Evolutionary conservation across 106 monocot species (phyloP).

Genomic region (Dendrobium nobile): DNA sequence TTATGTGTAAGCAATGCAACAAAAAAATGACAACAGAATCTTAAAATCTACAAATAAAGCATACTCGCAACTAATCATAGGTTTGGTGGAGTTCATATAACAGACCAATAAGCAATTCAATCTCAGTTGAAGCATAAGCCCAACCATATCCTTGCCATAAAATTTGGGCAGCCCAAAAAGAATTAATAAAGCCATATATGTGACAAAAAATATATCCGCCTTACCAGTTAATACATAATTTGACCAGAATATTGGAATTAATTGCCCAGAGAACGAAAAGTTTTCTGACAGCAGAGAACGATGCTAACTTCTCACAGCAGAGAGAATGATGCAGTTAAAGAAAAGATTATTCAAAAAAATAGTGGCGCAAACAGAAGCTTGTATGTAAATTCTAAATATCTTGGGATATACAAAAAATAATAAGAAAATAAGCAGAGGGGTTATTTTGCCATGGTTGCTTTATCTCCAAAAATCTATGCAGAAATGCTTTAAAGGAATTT

Average conservation of each 20-base stretch:
- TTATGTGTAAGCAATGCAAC: conserved; percentile 1
- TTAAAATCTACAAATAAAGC: background rate
- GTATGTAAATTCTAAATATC: background rate
- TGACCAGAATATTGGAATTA: no score
- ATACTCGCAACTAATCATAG: background rate
- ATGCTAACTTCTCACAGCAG: background rate
- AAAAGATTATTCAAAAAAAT: background rate
- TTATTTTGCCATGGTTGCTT: background rate
- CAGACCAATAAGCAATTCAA: background rate
- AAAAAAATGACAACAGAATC: background rate
- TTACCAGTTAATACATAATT: no score
- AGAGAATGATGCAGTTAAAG: background rate
- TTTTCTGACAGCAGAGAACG: no score
- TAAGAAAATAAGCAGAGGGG: background rate
- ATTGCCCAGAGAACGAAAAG: no score
- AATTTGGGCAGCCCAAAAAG: no score
- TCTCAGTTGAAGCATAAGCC: background rate
- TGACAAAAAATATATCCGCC: no score
- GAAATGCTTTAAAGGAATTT: background rate
- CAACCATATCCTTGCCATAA: no score
- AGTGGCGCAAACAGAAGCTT: background rate
- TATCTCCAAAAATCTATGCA: background rate
- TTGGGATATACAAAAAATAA: background rate
- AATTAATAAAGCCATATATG: no score
- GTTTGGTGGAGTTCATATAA: background rate